phyloP scores from a whole-genome alignment of 2,329 filamentous ascomycete species.

The Nemania sp. region DNA sequence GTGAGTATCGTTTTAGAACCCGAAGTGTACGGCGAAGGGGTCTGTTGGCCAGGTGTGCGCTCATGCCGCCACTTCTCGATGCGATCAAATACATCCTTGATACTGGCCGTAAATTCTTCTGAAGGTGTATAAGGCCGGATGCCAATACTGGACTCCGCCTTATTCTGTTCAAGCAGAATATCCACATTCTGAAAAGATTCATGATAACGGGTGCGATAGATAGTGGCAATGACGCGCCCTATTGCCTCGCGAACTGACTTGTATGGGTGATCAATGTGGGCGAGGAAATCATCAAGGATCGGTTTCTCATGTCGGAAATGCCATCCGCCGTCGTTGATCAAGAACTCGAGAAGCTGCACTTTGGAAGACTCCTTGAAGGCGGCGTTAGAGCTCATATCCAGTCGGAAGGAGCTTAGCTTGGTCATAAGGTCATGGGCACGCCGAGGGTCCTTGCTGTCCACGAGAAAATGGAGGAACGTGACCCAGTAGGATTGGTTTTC shows the following conservation, averaged over 20 bases:
- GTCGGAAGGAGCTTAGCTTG: slow-evolving; percentile 78
- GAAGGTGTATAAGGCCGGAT: slow-evolving; percentile 80
- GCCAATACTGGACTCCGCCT: slow-evolving; percentile 77
- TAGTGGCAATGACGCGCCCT: slow-evolving; percentile 82
- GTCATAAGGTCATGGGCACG: slow-evolving; percentile 85
- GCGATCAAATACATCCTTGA: slow-evolving; percentile 74
- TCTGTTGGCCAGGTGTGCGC: slow-evolving; percentile 84
- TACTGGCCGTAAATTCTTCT: slow-evolving; percentile 70
- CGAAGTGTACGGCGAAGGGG: slow-evolving; percentile 90
- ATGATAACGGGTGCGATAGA: slow-evolving; percentile 90
- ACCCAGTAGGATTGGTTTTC: slow-evolving; percentile 96
- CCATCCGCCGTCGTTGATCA: slow-evolving; percentile 88
- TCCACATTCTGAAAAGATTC: slow-evolving; percentile 86
- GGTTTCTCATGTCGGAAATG: slow-evolving; percentile 91
- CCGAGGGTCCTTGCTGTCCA: slow-evolving; percentile 88
- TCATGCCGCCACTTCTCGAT: slow-evolving; percentile 88
- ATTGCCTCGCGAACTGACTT: slow-evolving; percentile 96
- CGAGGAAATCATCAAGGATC: slow-evolving; percentile 84
- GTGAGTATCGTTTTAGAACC: slow-evolving; percentile 94
- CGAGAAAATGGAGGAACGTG: slow-evolving; percentile 85
- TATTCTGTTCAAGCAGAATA: slow-evolving; percentile 76
- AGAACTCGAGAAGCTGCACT: slow-evolving; percentile 85
- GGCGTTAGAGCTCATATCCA: slow-evolving; percentile 94
- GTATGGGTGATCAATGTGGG: slow-evolving; percentile 94
- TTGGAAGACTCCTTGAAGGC: slow-evolving; percentile 99